Percentiles rank a stretch among this genome's conserved stretches.
phyloP scores from a whole-genome alignment of 257 asterid species.

The Mentha longifolia region DNA sequence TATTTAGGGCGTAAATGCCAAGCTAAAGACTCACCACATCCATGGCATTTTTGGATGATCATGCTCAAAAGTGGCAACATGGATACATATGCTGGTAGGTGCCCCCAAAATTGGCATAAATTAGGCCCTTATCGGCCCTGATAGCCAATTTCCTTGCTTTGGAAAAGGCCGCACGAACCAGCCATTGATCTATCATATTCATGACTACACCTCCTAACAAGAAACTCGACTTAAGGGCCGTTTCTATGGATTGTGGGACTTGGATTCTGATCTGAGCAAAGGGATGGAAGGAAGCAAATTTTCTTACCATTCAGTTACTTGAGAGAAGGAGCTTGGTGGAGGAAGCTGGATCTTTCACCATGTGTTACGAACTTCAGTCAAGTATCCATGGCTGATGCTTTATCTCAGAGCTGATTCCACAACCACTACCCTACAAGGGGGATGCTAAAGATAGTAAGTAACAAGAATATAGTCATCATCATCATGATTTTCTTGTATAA shows the following conservation, averaged over 20 bases:
- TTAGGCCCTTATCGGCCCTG: constrained; percentile 57
- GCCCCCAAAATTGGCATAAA: constrained; percentile 70
- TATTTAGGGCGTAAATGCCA: constrained; percentile 73
- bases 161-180: constrained; percentile 84
- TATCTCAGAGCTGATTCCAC: constrained; percentile 83
- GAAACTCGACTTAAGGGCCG: constrained; percentile 62
- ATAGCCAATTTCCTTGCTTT: constrained; percentile 66
- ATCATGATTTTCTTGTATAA: constrained; percentile 11
- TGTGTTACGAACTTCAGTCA: constrained; percentile 62
- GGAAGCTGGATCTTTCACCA: constrained; percentile 83
- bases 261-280: constrained; percentile 42
- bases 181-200: constrained; percentile 72
- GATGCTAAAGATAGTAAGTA: constrained; percentile 73
- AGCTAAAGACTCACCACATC: constrained; percentile 63
- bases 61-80: constrained; percentile 87
- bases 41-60: constrained; percentile 97
- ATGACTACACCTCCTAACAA: constrained; percentile 63
- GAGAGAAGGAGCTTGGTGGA: constrained; percentile 78
- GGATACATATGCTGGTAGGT: constrained; percentile 77
- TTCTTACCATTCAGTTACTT: constrained; percentile 66
- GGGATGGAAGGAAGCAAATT: constrained; percentile 30
- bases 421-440: constrained; percentile 77
- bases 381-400: constrained; percentile 94
- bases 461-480: background rate
- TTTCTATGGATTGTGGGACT: constrained; percentile 70